Conservation (phyloP, 2,329 filamentous ascomycete genomes). For the Alternaria sp. region DNA sequence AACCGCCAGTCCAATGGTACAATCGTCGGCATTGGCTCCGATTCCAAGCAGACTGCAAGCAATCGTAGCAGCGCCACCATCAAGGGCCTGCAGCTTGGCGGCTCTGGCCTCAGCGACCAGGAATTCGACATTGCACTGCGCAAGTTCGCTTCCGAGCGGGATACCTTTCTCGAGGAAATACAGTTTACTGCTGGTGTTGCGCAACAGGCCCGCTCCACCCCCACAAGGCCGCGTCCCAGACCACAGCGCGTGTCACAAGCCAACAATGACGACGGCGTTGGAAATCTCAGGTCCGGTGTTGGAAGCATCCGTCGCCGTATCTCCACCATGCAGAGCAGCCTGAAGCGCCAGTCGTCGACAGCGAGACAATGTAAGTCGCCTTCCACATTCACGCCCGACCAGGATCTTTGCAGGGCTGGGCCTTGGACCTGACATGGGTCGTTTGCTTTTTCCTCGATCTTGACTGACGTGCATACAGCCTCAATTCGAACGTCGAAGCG, state of each 20-base stretch:
- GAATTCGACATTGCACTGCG: constrained; percentile 93
- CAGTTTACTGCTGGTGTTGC: constrained; percentile 83
- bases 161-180: constrained; percentile 91
- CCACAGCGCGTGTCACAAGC: constrained; percentile 75
- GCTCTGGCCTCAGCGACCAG: constrained; percentile 68
- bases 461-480: constrained; percentile 51
- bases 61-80: constrained; percentile 72
- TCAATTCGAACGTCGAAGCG: constrained; percentile 84
- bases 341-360: constrained; percentile 82
- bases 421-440: constrained; percentile 18
- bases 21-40: constrained; percentile 55
- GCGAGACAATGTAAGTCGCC: constrained; percentile 73
- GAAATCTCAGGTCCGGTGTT: constrained; percentile 66
- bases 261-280: constrained; percentile 60
- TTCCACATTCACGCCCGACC: neutral
- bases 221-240: constrained; percentile 76
- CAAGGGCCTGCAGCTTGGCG: constrained; percentile 55
- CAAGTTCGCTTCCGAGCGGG: constrained; percentile 95
- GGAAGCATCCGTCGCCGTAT: constrained; percentile 92
- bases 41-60: constrained; percentile 61
- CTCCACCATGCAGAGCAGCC: constrained; percentile 90
- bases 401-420: neutral
- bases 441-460: constrained; percentile 28
- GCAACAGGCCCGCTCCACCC: constrained; percentile 54
- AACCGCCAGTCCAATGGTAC: constrained; percentile 61